phyloP scores from a whole-genome alignment of 2,329 filamentous ascomycete species.

The Colletotrichum sublineola region DNA sequence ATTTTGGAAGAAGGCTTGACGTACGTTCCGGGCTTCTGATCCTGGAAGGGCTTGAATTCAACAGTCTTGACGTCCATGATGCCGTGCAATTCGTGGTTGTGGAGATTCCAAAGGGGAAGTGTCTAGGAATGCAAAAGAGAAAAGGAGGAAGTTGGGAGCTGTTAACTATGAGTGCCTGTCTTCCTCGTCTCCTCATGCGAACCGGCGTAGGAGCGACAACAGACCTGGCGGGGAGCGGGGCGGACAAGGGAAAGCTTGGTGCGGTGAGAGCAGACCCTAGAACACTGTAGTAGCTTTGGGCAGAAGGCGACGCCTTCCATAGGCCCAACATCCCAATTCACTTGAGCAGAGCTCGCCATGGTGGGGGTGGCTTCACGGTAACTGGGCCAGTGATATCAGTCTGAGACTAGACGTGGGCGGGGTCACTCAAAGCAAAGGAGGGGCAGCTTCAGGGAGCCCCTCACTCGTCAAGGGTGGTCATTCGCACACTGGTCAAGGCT shows the following conservation, averaged over 20 bases:
- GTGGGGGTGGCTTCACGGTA: conserved; percentile 26
- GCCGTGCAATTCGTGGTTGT: conserved; percentile 42
- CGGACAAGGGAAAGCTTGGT: conserved; percentile 22
- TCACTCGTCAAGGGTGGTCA: conserved; percentile 10
- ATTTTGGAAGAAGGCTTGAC: conserved; percentile 59
- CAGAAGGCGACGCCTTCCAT: conserved; percentile 14
- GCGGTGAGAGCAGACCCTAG: conserved; percentile 14
- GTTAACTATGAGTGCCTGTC: conserved; percentile 11
- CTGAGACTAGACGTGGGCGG: conserved; percentile 34
- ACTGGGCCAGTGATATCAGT: conserved; percentile 39
- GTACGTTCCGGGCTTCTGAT: conserved; percentile 99
- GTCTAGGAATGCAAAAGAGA: conserved; percentile 24
- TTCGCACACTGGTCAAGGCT: not conserved
- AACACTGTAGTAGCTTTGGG: conserved; percentile 13
- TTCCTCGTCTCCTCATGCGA: conserved; percentile 2
- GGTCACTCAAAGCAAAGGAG: conserved; percentile 23
- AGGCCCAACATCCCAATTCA: conserved; percentile 15
- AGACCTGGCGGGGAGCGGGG: conserved; percentile 18
- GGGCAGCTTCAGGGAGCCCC: conserved; percentile 36
- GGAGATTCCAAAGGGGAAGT: conserved; percentile 16
- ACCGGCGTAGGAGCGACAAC: conserved; percentile 8
- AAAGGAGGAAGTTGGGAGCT: conserved; percentile 42
- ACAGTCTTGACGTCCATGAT: conserved; percentile 83
- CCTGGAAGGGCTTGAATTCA: conserved; percentile 85
- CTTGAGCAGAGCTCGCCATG: conserved; percentile 19